These are phyloP conservation scores for Phytophthora pseudosyringae DNA, from an alignment of 352 stramenopile genomes.

Conservation along the genomic window DNA sequence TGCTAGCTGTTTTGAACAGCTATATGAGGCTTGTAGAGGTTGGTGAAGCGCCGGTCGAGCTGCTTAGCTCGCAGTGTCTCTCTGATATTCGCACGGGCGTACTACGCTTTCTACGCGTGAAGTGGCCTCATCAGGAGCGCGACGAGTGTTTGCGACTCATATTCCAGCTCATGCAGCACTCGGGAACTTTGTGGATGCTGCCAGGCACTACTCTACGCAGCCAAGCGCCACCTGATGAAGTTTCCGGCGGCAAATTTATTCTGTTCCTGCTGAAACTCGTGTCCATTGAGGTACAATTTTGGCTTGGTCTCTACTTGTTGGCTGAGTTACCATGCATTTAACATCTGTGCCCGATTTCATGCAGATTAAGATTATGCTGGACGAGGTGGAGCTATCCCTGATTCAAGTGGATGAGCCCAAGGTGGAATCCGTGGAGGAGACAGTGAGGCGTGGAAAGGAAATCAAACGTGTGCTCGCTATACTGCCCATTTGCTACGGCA, in stretches of 20 bases:
- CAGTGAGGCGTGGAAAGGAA: slow-evolving; percentile 52
- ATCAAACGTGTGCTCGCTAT: slow-evolving; percentile 61
- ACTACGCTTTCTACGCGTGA: slow-evolving; percentile 66
- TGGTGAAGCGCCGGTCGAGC: slow-evolving; percentile 43
- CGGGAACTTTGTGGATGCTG: slow-evolving; percentile 68
- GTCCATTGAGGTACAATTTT: slow-evolving; percentile 67
- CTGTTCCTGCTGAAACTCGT: slow-evolving; percentile 81
- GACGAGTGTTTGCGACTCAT: slow-evolving; percentile 69
- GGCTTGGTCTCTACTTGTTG: background rate
- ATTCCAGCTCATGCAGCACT: slow-evolving; percentile 66
- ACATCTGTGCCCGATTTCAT: background rate
- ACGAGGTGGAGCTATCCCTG: slow-evolving; percentile 77
- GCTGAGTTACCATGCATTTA: background rate
- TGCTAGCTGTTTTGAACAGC: slow-evolving; percentile 64
- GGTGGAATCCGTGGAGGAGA: slow-evolving; percentile 54
- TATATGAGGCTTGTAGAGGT: slow-evolving; percentile 62
- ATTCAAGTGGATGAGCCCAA: slow-evolving; percentile 72
- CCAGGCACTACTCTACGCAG: slow-evolving; percentile 58
- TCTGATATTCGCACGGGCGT: slow-evolving; percentile 65
- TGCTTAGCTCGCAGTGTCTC: slow-evolving; percentile 63
- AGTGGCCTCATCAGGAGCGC: slow-evolving; percentile 76
- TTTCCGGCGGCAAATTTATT: slow-evolving; percentile 75
- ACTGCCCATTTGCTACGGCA: slow-evolving; percentile 79
- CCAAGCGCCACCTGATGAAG: slow-evolving; percentile 54
- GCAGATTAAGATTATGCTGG: slow-evolving; percentile 87